These are phyloP conservation scores for Inonotus hispidus DNA, from an alignment of 1,284 basidiomycete species.

Conservation along the genomic window DNA sequence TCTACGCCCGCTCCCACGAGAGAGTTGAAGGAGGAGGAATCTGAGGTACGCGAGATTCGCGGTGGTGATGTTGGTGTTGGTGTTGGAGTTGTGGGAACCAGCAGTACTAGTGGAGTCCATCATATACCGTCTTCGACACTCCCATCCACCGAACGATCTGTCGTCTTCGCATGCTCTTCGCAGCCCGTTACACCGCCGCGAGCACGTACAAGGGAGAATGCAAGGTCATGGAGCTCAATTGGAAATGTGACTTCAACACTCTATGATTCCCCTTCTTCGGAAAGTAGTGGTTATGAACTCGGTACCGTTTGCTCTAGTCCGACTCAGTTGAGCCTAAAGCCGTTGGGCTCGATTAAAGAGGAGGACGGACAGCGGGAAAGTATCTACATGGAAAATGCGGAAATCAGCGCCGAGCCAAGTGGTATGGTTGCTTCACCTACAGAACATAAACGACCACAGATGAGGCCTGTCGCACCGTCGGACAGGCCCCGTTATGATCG, in stretches of 20 bases:
- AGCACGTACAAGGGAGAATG: not conserved
- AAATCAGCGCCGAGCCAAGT: not conserved
- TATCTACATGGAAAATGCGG: not conserved
- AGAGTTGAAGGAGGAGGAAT: not conserved
- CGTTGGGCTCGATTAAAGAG: not conserved
- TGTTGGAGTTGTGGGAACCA: not conserved
- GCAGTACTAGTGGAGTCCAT: too few relatives aligned
- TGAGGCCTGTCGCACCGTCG: not conserved
- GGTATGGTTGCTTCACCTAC: not conserved
- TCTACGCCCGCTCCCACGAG: not conserved
- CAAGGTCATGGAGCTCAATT: not conserved
- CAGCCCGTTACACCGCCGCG: not conserved
- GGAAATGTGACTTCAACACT: not conserved
- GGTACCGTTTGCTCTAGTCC: not conserved
- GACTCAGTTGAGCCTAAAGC: too few relatives aligned
- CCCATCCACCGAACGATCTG: not conserved
- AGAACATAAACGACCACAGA: not conserved
- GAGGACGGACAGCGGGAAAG: not conserved
- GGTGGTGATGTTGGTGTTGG: not conserved
- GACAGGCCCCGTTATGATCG: conserved; percentile 1
- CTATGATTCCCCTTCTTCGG: not conserved
- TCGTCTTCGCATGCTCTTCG: not conserved
- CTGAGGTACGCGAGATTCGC: not conserved
- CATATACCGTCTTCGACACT: not conserved
- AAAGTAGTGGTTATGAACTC: not conserved